Base-by-base conservation (phyloP, 1,139 yeast genomes). In the Yamadazyma oceani region DNA sequence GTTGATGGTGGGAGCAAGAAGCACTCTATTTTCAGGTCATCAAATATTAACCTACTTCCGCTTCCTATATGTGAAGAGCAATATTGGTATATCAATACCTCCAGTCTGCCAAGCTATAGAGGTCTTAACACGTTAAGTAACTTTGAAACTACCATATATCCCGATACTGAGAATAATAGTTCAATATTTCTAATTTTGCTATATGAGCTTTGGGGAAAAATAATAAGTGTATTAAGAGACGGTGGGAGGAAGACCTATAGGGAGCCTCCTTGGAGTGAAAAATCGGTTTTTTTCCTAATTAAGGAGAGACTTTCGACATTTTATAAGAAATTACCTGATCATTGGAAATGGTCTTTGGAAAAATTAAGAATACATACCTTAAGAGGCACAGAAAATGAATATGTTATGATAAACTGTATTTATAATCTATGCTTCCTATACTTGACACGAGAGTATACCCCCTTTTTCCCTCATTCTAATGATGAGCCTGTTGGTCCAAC, bases 391-490 rank as follows among this genome's bases (percentile, higher is more conserved):
- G 37, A 37, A 17, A 26, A 26, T 2, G 32, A 35, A 14, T 37
- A 27, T 30, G 32, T 37, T 12, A 33, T 37, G 34, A 17, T 37
- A n/a, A 37, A 37, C 13, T 26, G 29, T 9, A 25, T 26, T 9
- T 34, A 34, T 26, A 19, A 30, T 23, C 24, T 37, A 12, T 37
- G 40, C 19, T 29, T 33, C 16, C 16, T 37, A 10, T 34, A 28
- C 14, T 27, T 37, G 5, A 21, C 32, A n/a, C 23, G 37, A 34
- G 40, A 37, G 21, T 37, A 37, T 21, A 30, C 28, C 25, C 40
- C 40, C 5, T 37, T 37, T 15, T 27, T 37, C 13, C 40, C 40
- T 8, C 34, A 33, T 22, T 34, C 37, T 14, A 37, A 37, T 30
- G 34, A 37, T 19, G 15, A 10, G 10, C 37, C 37, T 5, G 26